phyloP scores from a whole-genome alignment of 2,329 filamentous ascomycete genomes.

The Aureobasidium sp. region DNA sequence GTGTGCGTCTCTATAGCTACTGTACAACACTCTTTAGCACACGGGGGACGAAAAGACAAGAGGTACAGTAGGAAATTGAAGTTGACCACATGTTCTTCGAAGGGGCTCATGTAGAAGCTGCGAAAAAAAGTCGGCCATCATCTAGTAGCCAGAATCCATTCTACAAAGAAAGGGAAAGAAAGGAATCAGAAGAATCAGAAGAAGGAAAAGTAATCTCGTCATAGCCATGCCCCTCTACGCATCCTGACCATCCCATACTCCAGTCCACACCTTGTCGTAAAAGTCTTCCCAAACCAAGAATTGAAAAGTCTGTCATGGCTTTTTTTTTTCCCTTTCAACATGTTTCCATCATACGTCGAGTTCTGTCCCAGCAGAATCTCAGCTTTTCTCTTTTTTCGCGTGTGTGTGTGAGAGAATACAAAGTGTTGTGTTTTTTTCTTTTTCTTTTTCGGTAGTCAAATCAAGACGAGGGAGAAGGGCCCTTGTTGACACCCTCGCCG shows the following conservation, averaged over 20 bases:
- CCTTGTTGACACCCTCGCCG: constrained; percentile 21
- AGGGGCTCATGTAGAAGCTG: background rate
- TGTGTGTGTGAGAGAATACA: background rate
- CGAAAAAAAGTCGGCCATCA: background rate
- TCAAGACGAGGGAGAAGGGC: background rate
- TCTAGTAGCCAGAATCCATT: background rate
- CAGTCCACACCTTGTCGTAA: background rate
- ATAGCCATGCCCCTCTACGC: background rate
- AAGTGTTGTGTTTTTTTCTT: background rate
- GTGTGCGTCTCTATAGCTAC: too few species aligned
- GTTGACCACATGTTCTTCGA: too few species aligned
- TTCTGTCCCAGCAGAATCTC: background rate
- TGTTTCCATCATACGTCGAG: too few species aligned
- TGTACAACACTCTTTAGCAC: too few species aligned
- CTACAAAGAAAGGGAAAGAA: background rate
- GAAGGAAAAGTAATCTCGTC: background rate
- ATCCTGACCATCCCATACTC: background rate
- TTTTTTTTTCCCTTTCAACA: too few species aligned
- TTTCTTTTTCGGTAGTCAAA: background rate
- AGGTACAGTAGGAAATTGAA: too few species aligned
- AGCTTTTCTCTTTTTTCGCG: background rate
- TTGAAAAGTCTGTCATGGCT: background rate
- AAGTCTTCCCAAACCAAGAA: background rate
- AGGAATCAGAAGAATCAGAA: background rate
- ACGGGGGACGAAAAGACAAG: too few species aligned